Percentiles rank a stretch among this genome's conserved stretches.
Evolutionary conservation across 495 filamentous ascomycete species (phyloP).

Genomic region (Corynascus novoguineensis): DNA sequence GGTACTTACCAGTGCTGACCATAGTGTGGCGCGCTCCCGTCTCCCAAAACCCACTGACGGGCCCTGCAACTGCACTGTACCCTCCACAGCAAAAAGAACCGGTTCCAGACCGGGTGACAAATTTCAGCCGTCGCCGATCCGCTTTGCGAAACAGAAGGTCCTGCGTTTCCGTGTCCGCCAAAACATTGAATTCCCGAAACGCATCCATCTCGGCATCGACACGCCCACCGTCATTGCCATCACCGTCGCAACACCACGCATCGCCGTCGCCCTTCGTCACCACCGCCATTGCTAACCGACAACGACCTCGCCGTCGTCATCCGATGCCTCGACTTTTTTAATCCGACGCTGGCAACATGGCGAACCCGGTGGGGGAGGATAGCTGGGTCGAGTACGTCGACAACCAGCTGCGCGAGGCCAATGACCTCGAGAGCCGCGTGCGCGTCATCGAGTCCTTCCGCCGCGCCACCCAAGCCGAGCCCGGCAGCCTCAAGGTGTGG

Average conservation of each 20-base stretch:
- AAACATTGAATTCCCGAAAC: neutral
- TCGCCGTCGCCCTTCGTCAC: neutral
- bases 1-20: too few relatives aligned
- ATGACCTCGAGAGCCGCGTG: constrained; percentile 52
- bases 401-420: constrained; percentile 44
- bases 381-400: constrained; percentile 51
- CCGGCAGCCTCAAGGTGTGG: constrained; percentile 81
- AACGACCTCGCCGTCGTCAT: neutral
- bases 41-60: neutral
- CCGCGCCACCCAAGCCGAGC: constrained; percentile 74
- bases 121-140: constrained; percentile 5
- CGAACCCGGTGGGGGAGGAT: constrained; percentile 51
- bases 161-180: neutral
- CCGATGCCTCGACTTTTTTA: constrained; percentile 27
- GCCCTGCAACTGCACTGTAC: neutral
- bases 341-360: constrained; percentile 35
- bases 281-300: too few relatives aligned
- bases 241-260: neutral
- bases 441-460: constrained; percentile 79
- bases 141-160: neutral
- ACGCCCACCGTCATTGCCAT: neutral
- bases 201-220: neutral
- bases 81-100: neutral
- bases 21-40: neutral
- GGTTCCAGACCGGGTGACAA: constrained; percentile 6